Evolutionary conservation across 805 yeast species (phyloP), one percentile per base, ranked within the genome.

Genomic region (Schwanniomyces polymorphus): DNA sequence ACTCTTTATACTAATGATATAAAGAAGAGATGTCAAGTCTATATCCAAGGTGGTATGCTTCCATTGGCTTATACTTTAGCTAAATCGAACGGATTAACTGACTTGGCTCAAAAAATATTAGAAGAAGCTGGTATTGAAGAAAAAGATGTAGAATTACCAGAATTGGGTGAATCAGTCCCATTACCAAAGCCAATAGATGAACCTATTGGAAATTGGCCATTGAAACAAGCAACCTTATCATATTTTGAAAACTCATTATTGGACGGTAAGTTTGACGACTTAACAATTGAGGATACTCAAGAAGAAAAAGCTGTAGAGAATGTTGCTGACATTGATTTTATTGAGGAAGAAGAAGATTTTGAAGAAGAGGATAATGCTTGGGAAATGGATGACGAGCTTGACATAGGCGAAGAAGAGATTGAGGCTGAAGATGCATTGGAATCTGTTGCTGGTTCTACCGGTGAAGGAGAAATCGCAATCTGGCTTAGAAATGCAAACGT

Each of bases 51-150:
- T 43, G 97, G 97, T 34, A 77, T 91, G 68, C 72, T 79, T 43
- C 91, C 98, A 6, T 79, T 95, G 58, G 99, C 98, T 2, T 95
- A 91, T 65, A 88, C 97, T 10, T 79, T 91, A 52, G 97, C 99
- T 18, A 88, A 87, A 65, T 75, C 94, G 26, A 88, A 85, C 56
- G 97, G 97, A 3, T 78, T 91, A 52, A 81, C 76, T 34, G 91
- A 82, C 26, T 72, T 85, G 46, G 97, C 97, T 23, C 80, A 82
- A 41, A 78, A 81, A 45, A 86, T 88, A 47, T 70, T 90, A 55
- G 80, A 78, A 37, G 84, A 86, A 50, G 80, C 91, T 23, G 96
- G 86, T 5, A 60, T 88, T 21, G 72, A 76, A 25, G 77, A 80
- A 54, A 72, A 74, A 37, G 87, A 87, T 46, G 76, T 94, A 48